Base-by-base conservation (phyloP, 2,329 filamentous ascomycete genomes). In the Shiraia sp. region DNA sequence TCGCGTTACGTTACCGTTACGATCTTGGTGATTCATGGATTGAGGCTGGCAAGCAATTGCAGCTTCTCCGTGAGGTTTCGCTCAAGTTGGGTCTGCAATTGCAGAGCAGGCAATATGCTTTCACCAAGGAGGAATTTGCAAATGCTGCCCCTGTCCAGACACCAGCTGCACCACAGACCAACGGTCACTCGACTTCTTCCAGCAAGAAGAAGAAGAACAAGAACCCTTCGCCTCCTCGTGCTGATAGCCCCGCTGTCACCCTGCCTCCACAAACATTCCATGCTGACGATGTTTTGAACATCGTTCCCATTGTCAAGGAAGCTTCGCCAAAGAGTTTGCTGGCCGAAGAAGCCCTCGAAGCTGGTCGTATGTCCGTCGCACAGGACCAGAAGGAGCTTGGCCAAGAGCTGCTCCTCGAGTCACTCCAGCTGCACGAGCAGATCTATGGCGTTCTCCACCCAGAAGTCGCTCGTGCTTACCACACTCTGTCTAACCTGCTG, bases 371-470 rank as follows among this genome's bases (percentile, higher is more conserved):
- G 65, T 96, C 92, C n/a, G 85, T 99, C 47, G 83, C 93, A 59
- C 92, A 97, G 68, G 87, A 89, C 66, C 90, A 99, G 76, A 92
- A 88, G 74, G 93, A 96, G 72, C 82, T 99, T 32, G 93, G 93
- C 28, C 91, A 96, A 71, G 93, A 99, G 71, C 80, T 99, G 42
- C 81, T 99, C 22, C 76, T 97, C n/a, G 93, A 99, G 72, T 96
- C 91, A 26, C 76, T 99, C 47, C 96, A 93, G 32, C 77, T 99
- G 30, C 92, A 99, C 63, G 93, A 99, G 77, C 93, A 99, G 71
- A 97, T 99, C 56, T 99, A 99, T 63, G 93, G 93, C 47, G 95
- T 97, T 42, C 79, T 99, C 17, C 93, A 99, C 67, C 91, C 93
- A 1, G 93, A 99, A 72, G 92, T 97, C 45, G 93, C 92, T 32